These are phyloP conservation scores for Sambucus nigra DNA, from an alignment of 129 eudicot genomes.

Conservation along the genomic window DNA sequence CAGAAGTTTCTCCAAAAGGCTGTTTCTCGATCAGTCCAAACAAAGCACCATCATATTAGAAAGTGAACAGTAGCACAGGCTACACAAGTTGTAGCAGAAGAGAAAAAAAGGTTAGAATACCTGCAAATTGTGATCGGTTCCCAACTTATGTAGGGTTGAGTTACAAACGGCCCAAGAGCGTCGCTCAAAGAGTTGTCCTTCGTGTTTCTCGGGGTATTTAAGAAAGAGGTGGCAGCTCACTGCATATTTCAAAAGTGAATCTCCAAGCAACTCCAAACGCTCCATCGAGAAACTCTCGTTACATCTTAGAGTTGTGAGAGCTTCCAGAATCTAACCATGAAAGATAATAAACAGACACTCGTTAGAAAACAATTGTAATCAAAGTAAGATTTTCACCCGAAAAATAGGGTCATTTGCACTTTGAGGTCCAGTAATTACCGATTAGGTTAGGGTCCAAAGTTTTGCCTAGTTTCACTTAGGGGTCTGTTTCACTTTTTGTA, in stretches of 20 bases:
- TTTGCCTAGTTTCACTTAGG: no score
- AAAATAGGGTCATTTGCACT: no score
- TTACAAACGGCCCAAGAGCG: conserved; percentile 59
- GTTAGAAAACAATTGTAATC: neutral
- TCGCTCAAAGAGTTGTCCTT: conserved; percentile 53
- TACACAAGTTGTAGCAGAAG: no score
- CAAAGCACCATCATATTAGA: no score
- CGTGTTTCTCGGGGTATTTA: conserved; percentile 50
- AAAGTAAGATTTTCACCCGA: neutral
- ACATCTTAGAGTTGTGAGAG: conserved; percentile 75
- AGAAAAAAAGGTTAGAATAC: no score
- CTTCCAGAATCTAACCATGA: conserved; percentile 63
- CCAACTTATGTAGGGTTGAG: conserved; percentile 56
- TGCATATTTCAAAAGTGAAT: conserved; percentile 79
- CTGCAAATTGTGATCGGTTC: conserved; percentile 52
- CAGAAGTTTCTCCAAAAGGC: no score
- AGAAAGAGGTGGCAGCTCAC: conserved; percentile 73
- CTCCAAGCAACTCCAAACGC: conserved; percentile 93
- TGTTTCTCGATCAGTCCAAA: no score
- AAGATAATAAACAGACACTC: neutral
- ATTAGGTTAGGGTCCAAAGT: no score
- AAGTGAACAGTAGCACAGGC: no score
- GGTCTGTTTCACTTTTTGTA: no score
- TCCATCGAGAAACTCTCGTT: conserved; percentile 89
- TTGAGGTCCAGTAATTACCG: no score